Conservation (phyloP, 495 filamentous ascomycete genomes). For the Opeltia flavorubescens region DNA sequence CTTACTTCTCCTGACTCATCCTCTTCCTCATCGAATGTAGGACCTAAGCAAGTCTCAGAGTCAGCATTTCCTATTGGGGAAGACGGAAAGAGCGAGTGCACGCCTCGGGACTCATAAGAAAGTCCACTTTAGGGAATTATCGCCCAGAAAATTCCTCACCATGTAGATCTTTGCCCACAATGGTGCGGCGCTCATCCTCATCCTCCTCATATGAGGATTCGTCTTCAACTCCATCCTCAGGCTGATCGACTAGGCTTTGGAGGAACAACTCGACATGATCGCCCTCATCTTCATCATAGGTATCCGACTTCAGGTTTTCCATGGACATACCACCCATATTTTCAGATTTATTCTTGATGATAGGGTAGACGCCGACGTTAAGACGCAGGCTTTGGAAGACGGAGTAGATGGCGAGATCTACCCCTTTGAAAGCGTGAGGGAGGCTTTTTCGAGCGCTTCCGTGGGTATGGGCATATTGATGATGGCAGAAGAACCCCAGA, state of each 20-base stretch:
- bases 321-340: too few relatives aligned
- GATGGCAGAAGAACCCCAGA: conserved; percentile 23
- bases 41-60: too few relatives aligned
- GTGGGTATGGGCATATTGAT: conserved; percentile 22
- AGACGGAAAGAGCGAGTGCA: too few relatives aligned
- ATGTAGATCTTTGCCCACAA: too few relatives aligned
- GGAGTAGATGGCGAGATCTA: conserved; percentile 14
- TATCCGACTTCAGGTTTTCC: neutral
- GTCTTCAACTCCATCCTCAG: neutral
- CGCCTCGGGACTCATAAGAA: too few relatives aligned
- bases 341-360: neutral
- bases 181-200: too few relatives aligned
- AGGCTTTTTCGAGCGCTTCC: conserved; percentile 2
- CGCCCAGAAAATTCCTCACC: too few relatives aligned
- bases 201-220: too few relatives aligned
- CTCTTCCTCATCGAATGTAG: too few relatives aligned
- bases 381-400: neutral
- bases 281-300: neutral
- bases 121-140: too few relatives aligned
- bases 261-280: neutral
- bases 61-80: too few relatives aligned
- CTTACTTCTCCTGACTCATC: neutral
- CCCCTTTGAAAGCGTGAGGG: conserved; percentile 16
- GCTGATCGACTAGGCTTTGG: neutral
- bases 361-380: neutral